Percentiles rank a stretch among this genome's conserved stretches.
phyloP scores from a whole-genome alignment of 257 asterid species.

The Solanum megistacrolobum region DNA sequence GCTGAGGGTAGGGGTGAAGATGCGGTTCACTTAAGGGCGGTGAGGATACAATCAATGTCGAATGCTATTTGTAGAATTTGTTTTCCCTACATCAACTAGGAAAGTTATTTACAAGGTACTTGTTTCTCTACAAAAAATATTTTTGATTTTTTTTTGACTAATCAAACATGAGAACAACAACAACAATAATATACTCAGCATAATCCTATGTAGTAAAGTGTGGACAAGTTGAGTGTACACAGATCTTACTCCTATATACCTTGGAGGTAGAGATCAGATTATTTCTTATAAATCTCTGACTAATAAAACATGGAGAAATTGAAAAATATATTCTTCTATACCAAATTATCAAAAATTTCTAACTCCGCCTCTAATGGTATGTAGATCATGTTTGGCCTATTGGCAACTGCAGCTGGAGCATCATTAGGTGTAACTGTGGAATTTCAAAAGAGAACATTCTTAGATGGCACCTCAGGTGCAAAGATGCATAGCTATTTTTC shows the following conservation, averaged over 20 bases:
- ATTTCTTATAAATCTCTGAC: background rate
- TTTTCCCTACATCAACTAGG: background rate
- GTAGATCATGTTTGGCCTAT: background rate
- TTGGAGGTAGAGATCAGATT: background rate
- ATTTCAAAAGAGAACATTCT: background rate
- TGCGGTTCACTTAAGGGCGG: background rate
- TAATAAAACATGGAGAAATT: background rate
- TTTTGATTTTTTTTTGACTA: background rate
- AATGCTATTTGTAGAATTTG: too few relatives aligned
- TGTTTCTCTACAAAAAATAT: background rate
- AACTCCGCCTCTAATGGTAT: background rate
- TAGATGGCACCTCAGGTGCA: background rate
- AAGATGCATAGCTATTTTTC: background rate
- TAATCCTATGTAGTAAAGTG: background rate
- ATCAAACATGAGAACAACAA: background rate
- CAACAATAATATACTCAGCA: background rate
- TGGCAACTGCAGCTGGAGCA: conserved; percentile 7
- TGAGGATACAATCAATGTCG: background rate
- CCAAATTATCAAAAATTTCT: background rate
- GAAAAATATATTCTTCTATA: background rate
- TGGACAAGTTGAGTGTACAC: background rate
- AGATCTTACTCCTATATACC: background rate
- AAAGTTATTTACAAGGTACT: background rate
- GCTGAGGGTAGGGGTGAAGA: background rate
- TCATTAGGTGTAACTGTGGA: background rate